Evolutionary conservation across 2,329 filamentous ascomycete genomes (phyloP), one percentile per base, ranked within the genome.

Genomic region (Cryphonectria naterciae): DNA sequence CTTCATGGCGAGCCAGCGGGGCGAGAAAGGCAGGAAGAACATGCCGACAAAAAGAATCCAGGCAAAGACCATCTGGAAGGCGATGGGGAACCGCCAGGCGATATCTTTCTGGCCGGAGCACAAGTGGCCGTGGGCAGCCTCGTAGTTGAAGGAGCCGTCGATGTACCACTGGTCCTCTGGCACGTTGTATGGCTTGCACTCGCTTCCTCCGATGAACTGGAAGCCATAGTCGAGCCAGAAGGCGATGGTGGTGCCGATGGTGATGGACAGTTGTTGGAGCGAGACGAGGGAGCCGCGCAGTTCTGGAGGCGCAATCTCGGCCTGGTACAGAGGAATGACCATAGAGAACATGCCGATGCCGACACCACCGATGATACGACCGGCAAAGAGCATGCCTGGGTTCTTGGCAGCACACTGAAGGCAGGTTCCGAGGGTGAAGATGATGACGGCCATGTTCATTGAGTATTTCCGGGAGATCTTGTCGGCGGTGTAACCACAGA

Each of bases 401-500:
- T 69, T 73, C 67, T 77, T 76, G 19, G 78, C 78, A 52, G 76
- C 78, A 32, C 77, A 39, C 76, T 74, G 73, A 13, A 74, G 68
- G 15, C 68, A 68, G 2, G 71, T 70, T 1, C 73, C 79, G 13
- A 80, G 70, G n/a, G 77, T 79, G 69, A 80, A 80, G 65, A 80
- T 75, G 49, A 78, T 8, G 2, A 79, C 78, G 6, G 78, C 78
- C 41, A 77, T 72, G 74, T 79, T 78, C 76, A 80, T 79, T 35
- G 84, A 83, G 68, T 86, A 85, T 75, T 89, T 88, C 60, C 88
- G 83, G 5, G 84, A 86, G 28, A 85, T 75, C n/a, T 82, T 81
- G 74, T 89, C 87, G 4, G 87, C 87, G 32, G 89, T 79, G 74
- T 87, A 87, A 1, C 87, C 87, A 54, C 83, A 86, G 74, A 85